Base-by-base conservation (phyloP, 768 basidiomycete species). In the Rickenella mellea region DNA sequence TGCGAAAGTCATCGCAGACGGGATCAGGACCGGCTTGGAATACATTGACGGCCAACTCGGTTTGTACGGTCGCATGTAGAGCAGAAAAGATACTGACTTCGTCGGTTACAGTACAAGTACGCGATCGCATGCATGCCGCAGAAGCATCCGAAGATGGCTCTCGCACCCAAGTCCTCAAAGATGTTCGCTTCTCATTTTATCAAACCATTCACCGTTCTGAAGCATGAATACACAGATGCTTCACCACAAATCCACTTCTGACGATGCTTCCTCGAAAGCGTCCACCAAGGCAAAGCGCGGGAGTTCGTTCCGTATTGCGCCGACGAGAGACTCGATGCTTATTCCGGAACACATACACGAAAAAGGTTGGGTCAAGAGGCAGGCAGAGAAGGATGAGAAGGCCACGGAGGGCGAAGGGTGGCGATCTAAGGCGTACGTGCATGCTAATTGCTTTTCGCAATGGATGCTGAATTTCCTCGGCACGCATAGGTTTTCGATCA, bases 21-120 rank as follows among this genome's bases (percentile, higher is more conserved):
- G 61, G 21, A 63, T 73, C 52, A 56, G 59, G 43, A 57, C 59
- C 28, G 67, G 57, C 14, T 55, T 73, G 28, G 67, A 62, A 39
- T 59, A 66, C 51, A 48, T 64, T 47, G 66, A 73, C 54, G 56
- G 55, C 35, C 68, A 71, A 56, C 58, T 71, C 24, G 61, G 26
- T 31, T 2, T 17, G 19, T 22, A 32, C 3, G 17, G 27, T 14
- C 36, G 24, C 22, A 28, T 36, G 11, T 17, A 36, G 29, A 30
- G 29, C 24, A 10, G 7, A 19, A 10, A 15, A 11, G 15, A 36
- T 36, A 15, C 33, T 36, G 15, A 36, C 24, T 2, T 6, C 17
- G 15, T 2, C 15, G 4, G 6, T 36, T 36, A 7, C 11, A 36
- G 33, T 63, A 35, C 59, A 66, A 48, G 62, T 72, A 42, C 51